Evolutionary conservation across 768 basidiomycete species (phyloP), one percentile per base, ranked within the genome.

Genomic region (Rubroboletus satanas): DNA sequence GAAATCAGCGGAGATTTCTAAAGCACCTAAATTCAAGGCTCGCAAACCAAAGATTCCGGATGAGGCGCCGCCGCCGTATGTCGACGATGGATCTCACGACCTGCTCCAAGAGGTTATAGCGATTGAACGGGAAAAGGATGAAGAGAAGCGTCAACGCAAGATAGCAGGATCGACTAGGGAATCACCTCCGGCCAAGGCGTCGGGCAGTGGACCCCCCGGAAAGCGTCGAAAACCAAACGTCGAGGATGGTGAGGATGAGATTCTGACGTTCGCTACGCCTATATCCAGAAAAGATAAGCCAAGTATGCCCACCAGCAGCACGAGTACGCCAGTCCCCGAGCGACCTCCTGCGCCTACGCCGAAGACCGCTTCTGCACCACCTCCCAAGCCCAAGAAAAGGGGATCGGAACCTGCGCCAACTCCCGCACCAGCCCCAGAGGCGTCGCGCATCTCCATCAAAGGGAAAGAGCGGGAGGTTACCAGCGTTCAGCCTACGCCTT

Each of bases 61-160:
- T 36, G 61, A 78, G 17, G 81, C 83, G 3, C 81, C 86, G 1
- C 83, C 84, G 3, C 79, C 85, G 4, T 87, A 87, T 64, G 79
- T 85, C 42, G 88, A 90, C 60, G 88, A 90, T 69, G 88, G 87
- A n/a, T 87, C 85, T 29, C 83, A 88, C 60, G 89, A 92, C 62
- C 76, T 92, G 38, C 73, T 90, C 3, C 87, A 90, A 66, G 89
- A 91, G 66, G 88, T 92, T 18, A 79, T 90, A 51, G 89, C 89
- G 8, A 87, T 90, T 38, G 89, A 91, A 66, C 76, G 80, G 51
- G 82, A 85, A 69, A 81, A 84, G 67, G 75, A 77, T 50, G 81
- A 84, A 62, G 77, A 78, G 56, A 75, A 74, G 38, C 79, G 79
- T 29, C 76, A 76, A 28, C 77, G 80, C 35, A 73, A 72, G 45